Evolutionary conservation across 2,329 filamentous ascomycete species (phyloP).

Genomic region (Onygena corvina): DNA sequence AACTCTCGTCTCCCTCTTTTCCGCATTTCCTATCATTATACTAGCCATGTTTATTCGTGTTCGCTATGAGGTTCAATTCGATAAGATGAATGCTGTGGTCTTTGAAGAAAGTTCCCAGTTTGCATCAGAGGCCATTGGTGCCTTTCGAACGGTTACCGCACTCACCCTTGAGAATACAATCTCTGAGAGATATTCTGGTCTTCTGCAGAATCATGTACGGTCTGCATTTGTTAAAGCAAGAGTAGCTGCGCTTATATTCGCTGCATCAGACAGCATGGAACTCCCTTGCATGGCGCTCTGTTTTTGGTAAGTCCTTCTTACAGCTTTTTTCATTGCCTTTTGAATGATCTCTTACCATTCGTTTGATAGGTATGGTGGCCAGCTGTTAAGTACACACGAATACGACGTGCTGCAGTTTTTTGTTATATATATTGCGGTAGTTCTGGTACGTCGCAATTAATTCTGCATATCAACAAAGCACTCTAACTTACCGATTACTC

Average conservation of each 20-base stretch:
- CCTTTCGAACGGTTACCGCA: slow-evolving; percentile 59
- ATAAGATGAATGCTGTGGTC: slow-evolving; percentile 54
- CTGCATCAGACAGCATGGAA: slow-evolving; percentile 55
- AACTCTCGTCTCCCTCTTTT: slow-evolving; percentile 53
- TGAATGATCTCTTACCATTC: not conserved
- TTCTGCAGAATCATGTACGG: slow-evolving; percentile 49
- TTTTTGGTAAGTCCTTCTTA: slow-evolving; percentile 38
- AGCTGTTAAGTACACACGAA: slow-evolving; percentile 44
- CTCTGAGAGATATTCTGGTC: slow-evolving; percentile 45
- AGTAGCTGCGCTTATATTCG: slow-evolving; percentile 53
- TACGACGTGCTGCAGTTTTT: slow-evolving; percentile 40
- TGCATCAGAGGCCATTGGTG: slow-evolving; percentile 60
- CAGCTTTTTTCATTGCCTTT: not conserved
- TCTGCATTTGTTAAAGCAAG: slow-evolving; percentile 50
- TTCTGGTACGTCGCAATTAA: slow-evolving; percentile 27
- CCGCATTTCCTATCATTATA: slow-evolving; percentile 43
- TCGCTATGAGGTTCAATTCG: slow-evolving; percentile 56
- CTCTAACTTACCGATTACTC: not conserved
- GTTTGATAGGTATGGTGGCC: slow-evolving; percentile 51
- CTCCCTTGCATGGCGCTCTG: slow-evolving; percentile 51
- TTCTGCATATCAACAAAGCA: not conserved
- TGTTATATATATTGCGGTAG: slow-evolving; percentile 52
- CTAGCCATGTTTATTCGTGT: slow-evolving; percentile 41
- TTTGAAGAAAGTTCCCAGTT: slow-evolving; percentile 63
- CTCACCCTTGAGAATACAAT: slow-evolving; percentile 59